Evolutionary conservation across 257 asterid genomes (phyloP).

Genomic region (Solanum bulbocastanum): DNA sequence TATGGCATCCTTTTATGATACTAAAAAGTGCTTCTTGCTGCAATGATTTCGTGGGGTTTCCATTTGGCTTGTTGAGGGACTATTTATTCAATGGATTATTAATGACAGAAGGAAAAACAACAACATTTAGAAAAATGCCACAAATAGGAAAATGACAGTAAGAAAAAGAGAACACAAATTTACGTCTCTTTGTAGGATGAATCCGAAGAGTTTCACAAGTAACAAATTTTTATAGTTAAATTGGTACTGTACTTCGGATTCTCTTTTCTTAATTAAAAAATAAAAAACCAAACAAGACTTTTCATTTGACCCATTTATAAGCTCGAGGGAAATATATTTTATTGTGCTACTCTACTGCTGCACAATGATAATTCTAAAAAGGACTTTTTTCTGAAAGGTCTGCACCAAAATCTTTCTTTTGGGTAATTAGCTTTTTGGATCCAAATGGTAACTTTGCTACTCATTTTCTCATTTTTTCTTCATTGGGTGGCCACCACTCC

Average conservation of each 20-base stretch:
- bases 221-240: no score
- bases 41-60: background rate
- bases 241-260: background rate
- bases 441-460: conserved; percentile 31
- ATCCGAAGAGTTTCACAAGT: background rate
- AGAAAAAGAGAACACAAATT: background rate
- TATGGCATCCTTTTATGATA: background rate
- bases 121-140: background rate
- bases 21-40: background rate
- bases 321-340: background rate
- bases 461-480: conserved; percentile 27
- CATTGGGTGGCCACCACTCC: conserved; percentile 13
- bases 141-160: background rate
- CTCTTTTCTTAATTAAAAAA: background rate
- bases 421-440: conserved; percentile 7
- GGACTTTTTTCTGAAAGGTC: conserved; percentile 1
- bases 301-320: background rate
- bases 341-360: background rate
- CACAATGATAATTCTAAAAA: background rate
- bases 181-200: background rate
- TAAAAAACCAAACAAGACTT: background rate
- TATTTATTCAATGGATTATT: background rate
- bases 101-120: background rate
- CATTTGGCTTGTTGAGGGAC: background rate
- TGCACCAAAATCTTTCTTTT: conserved; percentile 3